Percentiles rank a stretch among this genome's conserved stretches.
phyloP scores from a whole-genome alignment of 257 asterid species.

The Forsythia suspensa region DNA sequence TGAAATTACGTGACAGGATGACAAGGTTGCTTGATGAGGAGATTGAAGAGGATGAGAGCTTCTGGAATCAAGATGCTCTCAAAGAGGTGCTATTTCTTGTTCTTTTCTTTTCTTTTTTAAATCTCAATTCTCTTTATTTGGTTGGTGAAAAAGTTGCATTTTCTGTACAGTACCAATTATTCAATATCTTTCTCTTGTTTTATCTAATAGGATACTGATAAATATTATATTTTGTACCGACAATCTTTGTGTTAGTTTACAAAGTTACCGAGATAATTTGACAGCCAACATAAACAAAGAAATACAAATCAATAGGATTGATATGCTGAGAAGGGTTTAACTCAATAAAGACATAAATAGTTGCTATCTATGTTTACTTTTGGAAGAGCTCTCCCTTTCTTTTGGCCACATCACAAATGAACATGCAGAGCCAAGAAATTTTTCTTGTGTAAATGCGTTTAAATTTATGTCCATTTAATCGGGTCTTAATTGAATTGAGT shows the following conservation, averaged over 20 bases:
- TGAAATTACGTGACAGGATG: conserved; percentile 51
- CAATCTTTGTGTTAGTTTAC: not conserved
- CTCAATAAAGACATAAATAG: not conserved
- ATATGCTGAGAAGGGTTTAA: not conserved
- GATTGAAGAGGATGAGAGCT: conserved; percentile 79
- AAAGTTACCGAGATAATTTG: not conserved
- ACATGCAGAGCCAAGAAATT: not conserved
- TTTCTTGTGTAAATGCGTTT: not conserved
- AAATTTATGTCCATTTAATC: not conserved
- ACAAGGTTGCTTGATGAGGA: conserved; percentile 85
- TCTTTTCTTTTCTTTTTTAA: not conserved
- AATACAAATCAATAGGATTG: not conserved
- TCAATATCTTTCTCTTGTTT: not conserved
- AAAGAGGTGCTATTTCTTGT: conserved; percentile 53
- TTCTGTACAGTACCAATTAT: not conserved
- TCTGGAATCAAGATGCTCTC: conserved; percentile 98
- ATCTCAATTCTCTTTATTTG: not conserved
- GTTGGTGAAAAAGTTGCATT: not conserved
- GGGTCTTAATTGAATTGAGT: not conserved
- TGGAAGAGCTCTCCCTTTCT: not conserved
- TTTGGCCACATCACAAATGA: not conserved
- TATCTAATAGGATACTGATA: conserved; percentile 7
- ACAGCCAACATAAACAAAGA: not conserved
- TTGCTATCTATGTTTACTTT: conserved; percentile 7
- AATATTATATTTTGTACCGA: not conserved